Percentiles rank a stretch among this genome's conserved stretches.
phyloP scores from a whole-genome alignment of 2,329 filamentous ascomycete genomes.

The Pseudogymnoascus destructans region DNA sequence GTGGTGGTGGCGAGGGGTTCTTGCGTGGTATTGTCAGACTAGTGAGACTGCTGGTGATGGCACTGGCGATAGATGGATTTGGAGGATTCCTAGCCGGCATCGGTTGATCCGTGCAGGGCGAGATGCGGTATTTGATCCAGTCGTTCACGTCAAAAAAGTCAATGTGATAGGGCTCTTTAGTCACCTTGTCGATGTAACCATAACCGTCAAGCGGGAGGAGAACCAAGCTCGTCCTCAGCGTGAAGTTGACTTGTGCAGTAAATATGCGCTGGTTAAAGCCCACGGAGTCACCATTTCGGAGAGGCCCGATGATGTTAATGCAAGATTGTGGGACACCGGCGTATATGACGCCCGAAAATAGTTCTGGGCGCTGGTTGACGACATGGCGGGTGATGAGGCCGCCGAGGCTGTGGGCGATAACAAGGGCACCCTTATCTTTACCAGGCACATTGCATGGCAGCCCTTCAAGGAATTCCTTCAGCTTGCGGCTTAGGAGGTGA shows the following conservation, averaged over 20 bases:
- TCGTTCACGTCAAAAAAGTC: slow-evolving; percentile 71
- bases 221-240: slow-evolving; percentile 71
- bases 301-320: slow-evolving; percentile 79
- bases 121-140: slow-evolving; percentile 68
- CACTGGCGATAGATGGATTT: slow-evolving; percentile 21
- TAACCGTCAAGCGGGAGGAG: slow-evolving; percentile 61
- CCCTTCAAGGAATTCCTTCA: slow-evolving; percentile 60
- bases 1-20: slow-evolving; percentile 15
- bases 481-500: slow-evolving; percentile 53
- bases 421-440: slow-evolving; percentile 54
- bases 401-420: slow-evolving; percentile 78
- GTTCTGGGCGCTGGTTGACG: slow-evolving; percentile 70
- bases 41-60: slow-evolving; percentile 27
- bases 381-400: slow-evolving; percentile 80
- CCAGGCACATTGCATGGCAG: slow-evolving; percentile 59
- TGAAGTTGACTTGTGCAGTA: slow-evolving; percentile 88
- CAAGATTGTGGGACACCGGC: slow-evolving; percentile 76
- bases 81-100: slow-evolving; percentile 42
- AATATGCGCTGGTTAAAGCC: slow-evolving; percentile 79
- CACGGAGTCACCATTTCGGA: slow-evolving; percentile 87
- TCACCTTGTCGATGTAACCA: slow-evolving; percentile 60
- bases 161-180: slow-evolving; percentile 65
- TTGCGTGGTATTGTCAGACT: slow-evolving; percentile 20
- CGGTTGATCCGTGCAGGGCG: slow-evolving; percentile 58
- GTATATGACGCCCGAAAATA: slow-evolving; percentile 77